phyloP scores from a whole-genome alignment of 2,329 filamentous ascomycete species.

The Intubia oerlemansii region DNA sequence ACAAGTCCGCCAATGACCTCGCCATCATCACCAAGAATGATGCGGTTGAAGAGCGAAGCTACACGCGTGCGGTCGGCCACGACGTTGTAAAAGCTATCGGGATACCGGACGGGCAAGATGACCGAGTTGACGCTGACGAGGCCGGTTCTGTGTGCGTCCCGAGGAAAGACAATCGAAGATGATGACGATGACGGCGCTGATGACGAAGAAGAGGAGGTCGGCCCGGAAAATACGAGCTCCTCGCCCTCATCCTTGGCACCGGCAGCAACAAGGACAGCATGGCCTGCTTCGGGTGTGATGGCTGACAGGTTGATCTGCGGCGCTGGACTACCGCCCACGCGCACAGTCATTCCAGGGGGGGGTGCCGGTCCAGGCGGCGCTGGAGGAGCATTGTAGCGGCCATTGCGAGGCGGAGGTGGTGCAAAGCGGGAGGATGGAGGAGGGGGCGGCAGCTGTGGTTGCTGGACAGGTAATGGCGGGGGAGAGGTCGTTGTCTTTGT shows the following conservation, averaged over 20 bases:
- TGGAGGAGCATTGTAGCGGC: too few species aligned
- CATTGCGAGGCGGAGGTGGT: constrained; percentile 4
- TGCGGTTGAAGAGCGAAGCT: constrained; percentile 31
- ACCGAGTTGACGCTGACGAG: constrained; percentile 44
- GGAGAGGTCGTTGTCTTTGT: too few species aligned
- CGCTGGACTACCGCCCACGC: too few species aligned
- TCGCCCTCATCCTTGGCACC: constrained; percentile 2
- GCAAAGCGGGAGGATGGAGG: constrained; percentile 7
- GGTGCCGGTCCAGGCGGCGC: too few species aligned
- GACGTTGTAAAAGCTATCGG: constrained; percentile 39
- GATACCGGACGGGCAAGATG: constrained; percentile 40
- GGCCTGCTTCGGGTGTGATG: constrained; percentile 4
- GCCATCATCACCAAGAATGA: constrained; percentile 25
- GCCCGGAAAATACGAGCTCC: constrained; percentile 5
- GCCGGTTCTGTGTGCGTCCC: constrained; percentile 28
- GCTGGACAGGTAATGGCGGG: too few species aligned
- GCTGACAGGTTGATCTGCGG: constrained; percentile 2
- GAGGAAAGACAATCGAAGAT: constrained; percentile 10
- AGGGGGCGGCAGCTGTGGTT: constrained; percentile 10
- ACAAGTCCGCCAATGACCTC: constrained; percentile 37
- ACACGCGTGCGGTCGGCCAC: constrained; percentile 26
- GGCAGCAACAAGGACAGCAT: constrained; percentile 7
- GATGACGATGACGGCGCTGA: constrained; percentile 2
- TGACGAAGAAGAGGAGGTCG: too few species aligned
- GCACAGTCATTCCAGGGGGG: too few species aligned